A percentile compares a stretch with the other conserved stretches of the same genome.
These are phyloP conservation scores for Solanum neorickii DNA, from an alignment of 257 asterid genomes.

Conservation along the genomic window DNA sequence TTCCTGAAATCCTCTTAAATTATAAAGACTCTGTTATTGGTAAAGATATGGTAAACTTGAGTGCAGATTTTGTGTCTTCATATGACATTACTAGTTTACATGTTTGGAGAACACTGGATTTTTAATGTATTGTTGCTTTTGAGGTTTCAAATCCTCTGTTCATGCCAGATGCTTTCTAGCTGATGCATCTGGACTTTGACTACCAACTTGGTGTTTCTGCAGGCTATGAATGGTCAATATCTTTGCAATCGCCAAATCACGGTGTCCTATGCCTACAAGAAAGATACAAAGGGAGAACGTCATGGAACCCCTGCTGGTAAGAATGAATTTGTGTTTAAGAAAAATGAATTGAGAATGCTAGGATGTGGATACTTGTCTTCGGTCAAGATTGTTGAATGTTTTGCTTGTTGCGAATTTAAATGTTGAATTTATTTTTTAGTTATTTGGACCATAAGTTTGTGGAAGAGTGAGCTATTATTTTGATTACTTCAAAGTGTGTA, in stretches of 20 bases:
- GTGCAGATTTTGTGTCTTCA: not conserved
- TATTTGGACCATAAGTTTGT: not conserved
- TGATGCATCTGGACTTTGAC: not conserved
- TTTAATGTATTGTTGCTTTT: not conserved
- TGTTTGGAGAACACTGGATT: not conserved
- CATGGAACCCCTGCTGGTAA: constrained; percentile 97
- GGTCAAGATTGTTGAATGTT: not conserved
- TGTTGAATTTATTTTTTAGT: not conserved
- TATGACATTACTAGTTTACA: not conserved
- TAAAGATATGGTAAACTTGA: not conserved
- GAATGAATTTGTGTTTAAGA: not conserved
- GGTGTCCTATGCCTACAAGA: constrained; percentile 93
- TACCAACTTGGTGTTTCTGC: constrained; percentile 7
- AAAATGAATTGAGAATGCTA: not conserved
- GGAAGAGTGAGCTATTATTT: not conserved
- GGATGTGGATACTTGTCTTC: not conserved
- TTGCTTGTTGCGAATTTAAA: not conserved
- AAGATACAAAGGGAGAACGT: constrained; percentile 97
- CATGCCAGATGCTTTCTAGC: not conserved
- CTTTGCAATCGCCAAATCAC: constrained; percentile 93
- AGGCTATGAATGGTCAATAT: constrained; percentile 98
- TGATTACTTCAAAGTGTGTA: not conserved
- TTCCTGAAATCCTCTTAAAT: not conserved
- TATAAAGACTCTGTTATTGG: not conserved
- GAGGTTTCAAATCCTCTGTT: not conserved